Evolutionary conservation across 2,329 filamentous ascomycete species (phyloP).

Genomic region (Emmonsia crescens): DNA sequence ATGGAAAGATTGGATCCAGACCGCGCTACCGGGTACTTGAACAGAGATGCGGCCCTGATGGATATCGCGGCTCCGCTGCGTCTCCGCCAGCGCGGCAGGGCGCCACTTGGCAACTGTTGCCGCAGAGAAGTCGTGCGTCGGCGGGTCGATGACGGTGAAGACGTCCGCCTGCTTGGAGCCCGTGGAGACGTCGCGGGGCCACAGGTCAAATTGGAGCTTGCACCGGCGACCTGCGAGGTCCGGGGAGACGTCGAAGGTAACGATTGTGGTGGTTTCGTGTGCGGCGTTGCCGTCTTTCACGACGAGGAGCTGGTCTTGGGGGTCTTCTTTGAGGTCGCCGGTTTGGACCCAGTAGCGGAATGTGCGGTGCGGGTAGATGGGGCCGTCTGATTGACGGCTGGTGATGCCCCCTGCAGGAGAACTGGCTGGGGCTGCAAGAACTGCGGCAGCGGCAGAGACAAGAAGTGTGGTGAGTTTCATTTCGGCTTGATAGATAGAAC

Average conservation of each 20-base stretch:
- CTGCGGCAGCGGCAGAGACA: slow-evolving; percentile 8
- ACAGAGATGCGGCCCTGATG: slow-evolving; percentile 15
- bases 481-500: not conserved
- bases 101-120: slow-evolving; percentile 3
- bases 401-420: slow-evolving; percentile 1
- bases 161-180: slow-evolving; percentile 17
- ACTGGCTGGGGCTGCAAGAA: slow-evolving; percentile 8
- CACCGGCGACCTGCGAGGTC: slow-evolving; percentile 14
- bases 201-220: slow-evolving; percentile 18
- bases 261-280: slow-evolving; percentile 17
- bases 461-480: slow-evolving; percentile 13
- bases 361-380: slow-evolving; percentile 15
- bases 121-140: slow-evolving; percentile 1
- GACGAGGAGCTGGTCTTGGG: slow-evolving; percentile 17
- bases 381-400: slow-evolving; percentile 7
- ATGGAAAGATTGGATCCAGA: slow-evolving; percentile 14
- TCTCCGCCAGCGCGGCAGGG: slow-evolving; percentile 6
- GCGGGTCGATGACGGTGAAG: slow-evolving; percentile 17
- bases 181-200: slow-evolving; percentile 15
- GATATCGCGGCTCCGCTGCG: slow-evolving; percentile 11
- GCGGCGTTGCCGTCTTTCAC: slow-evolving; percentile 15
- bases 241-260: slow-evolving; percentile 15
- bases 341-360: slow-evolving; percentile 17
- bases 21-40: slow-evolving; percentile 11
- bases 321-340: slow-evolving; percentile 15